A percentile compares a stretch with the other conserved stretches of the same genome.
Conservation (phyloP, 805 yeast genomes). For the Candida mattraensis region DNA sequence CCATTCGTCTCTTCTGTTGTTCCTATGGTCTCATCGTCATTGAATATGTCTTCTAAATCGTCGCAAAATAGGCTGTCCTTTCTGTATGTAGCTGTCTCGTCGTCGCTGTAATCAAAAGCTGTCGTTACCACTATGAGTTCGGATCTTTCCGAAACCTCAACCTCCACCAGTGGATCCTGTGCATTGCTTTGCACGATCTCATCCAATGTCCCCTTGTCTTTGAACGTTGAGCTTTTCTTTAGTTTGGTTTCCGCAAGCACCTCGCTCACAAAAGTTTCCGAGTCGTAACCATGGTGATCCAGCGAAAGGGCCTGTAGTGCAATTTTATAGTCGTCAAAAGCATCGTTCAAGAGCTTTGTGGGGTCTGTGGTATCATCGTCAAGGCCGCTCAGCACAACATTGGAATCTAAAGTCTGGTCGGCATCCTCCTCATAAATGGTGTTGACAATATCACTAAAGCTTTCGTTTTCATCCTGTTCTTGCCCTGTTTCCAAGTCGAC, state of each 20-base stretch:
- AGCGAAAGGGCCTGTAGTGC: conserved; percentile 19
- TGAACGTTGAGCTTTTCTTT: conserved; percentile 16
- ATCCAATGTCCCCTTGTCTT: conserved; percentile 11
- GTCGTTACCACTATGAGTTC: conserved; percentile 15
- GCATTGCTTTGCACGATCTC: conserved; percentile 10
- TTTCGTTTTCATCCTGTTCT: conserved; percentile 6
- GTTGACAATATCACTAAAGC: conserved; percentile 4
- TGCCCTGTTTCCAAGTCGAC: conserved; percentile 4
- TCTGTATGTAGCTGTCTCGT: conserved; percentile 6
- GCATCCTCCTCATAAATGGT: conserved; percentile 4
- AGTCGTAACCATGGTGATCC: too few relatives aligned
- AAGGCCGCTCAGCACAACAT: conserved; percentile 14
- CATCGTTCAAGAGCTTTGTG: conserved; percentile 20
- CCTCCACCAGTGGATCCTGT: neutral
- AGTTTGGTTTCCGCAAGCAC: conserved; percentile 5
- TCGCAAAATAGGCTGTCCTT: conserved; percentile 8
- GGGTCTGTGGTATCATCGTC: conserved; percentile 20
- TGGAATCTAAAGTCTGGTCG: conserved; percentile 21
- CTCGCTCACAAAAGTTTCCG: neutral
- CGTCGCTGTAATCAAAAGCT: conserved; percentile 8
- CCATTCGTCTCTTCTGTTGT: neutral
- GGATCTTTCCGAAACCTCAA: conserved; percentile 2
- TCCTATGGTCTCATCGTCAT: conserved; percentile 2
- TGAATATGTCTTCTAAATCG: conserved; percentile 16
- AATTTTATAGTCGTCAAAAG: conserved; percentile 26